A percentile compares a stretch with the other conserved stretches of the same genome.
These are phyloP conservation scores for Schoenoplectus tabernaemontani DNA, from an alignment of 202 grass and related monocot species.

Conservation along the genomic window DNA sequence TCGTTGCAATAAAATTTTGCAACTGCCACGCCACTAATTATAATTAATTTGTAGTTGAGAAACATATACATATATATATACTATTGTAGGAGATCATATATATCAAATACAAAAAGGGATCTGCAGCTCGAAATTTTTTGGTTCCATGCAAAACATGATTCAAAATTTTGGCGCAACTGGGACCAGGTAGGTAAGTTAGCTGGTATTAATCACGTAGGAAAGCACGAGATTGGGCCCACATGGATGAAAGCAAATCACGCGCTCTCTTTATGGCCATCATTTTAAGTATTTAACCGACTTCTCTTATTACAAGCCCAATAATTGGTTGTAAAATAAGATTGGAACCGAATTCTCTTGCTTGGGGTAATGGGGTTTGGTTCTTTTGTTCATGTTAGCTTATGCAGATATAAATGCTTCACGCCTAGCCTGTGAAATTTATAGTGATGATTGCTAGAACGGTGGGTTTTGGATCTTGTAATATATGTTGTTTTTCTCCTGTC, in stretches of 20 bases:
- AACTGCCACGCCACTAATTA: too few relatives aligned
- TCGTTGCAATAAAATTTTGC: too few relatives aligned
- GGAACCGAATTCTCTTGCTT: too few relatives aligned
- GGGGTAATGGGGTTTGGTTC: too few relatives aligned
- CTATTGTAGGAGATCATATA: neutral
- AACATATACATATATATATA: too few relatives aligned
- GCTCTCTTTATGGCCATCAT: too few relatives aligned
- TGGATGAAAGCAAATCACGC: neutral
- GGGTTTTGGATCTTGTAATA: constrained; percentile 2
- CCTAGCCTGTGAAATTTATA: constrained; percentile 16
- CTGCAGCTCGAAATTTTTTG: neutral
- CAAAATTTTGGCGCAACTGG: constrained; percentile 12
- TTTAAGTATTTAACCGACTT: too few relatives aligned
- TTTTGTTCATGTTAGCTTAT: neutral
- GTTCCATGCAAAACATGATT: neutral
- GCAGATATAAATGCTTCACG: constrained; percentile 36
- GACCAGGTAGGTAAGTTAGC: constrained; percentile 1
- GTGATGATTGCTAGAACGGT: constrained; percentile 14
- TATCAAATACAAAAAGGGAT: neutral
- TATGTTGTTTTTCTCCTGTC: neutral
- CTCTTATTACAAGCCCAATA: constrained; percentile 18
- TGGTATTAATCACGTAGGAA: constrained; percentile 14
- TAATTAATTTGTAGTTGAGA: too few relatives aligned
- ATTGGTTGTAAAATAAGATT: constrained; percentile 13
- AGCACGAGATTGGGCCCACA: constrained; percentile 26